These are phyloP conservation scores for Priceomyces castillae DNA, from an alignment of 805 yeast genomes.

Conservation along the genomic window DNA sequence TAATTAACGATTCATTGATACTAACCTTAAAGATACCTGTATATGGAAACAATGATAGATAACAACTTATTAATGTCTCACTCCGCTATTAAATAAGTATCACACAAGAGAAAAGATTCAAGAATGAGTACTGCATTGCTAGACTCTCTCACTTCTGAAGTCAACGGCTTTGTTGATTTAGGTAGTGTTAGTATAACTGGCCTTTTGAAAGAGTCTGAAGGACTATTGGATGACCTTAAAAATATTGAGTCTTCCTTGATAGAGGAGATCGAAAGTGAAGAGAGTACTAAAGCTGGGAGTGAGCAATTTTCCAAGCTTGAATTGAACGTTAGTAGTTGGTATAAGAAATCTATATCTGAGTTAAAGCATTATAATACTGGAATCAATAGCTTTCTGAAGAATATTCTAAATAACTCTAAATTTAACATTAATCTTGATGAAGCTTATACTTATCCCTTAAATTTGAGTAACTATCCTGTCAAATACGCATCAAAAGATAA, in stretches of 20 bases:
- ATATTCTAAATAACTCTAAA: constrained; percentile 25
- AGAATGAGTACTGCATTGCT: constrained; percentile 19
- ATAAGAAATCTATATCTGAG: constrained; percentile 29
- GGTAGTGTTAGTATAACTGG: constrained; percentile 21
- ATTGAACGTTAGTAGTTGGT: constrained; percentile 27
- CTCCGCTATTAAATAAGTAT: background rate
- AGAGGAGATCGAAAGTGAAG: constrained; percentile 11
- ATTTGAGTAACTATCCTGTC: constrained; percentile 27
- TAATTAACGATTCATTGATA: too few species aligned
- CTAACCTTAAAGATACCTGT: background rate
- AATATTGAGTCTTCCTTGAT: constrained; percentile 22
- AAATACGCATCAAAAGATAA: constrained; percentile 3
- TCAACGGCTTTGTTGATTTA: constrained; percentile 18
- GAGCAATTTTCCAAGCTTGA: constrained; percentile 13
- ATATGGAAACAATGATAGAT: background rate
- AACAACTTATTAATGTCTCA: background rate
- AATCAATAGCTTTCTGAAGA: constrained; percentile 33
- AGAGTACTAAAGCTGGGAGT: constrained; percentile 1
- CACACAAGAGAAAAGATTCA: background rate
- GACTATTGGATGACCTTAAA: constrained; percentile 22
- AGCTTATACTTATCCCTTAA: constrained; percentile 40
- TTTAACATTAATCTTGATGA: constrained; percentile 35
- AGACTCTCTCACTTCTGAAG: constrained; percentile 24
- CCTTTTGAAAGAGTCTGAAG: constrained; percentile 21
- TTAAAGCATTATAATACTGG: constrained; percentile 37